Percentiles rank a stretch among this genome's conserved stretches.
These are phyloP conservation scores for Blastobotrys apis DNA, from an alignment of 1,139 yeast genomes.

Conservation along the genomic window DNA sequence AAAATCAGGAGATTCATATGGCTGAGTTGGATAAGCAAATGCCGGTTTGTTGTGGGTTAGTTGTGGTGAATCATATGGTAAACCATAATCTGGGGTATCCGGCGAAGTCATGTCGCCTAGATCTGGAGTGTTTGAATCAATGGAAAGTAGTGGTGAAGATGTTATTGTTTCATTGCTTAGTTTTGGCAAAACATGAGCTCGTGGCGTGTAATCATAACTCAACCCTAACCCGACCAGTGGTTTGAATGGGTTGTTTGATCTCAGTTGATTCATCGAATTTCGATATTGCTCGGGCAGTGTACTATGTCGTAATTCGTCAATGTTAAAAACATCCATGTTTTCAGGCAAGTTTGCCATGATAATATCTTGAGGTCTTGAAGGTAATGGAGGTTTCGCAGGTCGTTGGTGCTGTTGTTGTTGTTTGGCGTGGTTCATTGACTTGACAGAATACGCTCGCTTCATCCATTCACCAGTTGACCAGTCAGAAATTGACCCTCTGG, in stretches of 20 bases:
- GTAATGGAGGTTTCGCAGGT: background rate
- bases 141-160: background rate
- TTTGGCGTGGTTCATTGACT: background rate
- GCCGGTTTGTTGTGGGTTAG: background rate
- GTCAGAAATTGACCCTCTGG: conserved; percentile 9
- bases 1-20: background rate
- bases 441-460: conserved; percentile 3
- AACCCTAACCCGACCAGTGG: conserved; percentile 10
- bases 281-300: no score
- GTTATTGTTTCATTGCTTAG: no score
- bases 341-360: conserved; percentile 4
- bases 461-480: conserved; percentile 8
- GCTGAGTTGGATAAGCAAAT: conserved; percentile 7
- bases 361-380: background rate
- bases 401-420: background rate
- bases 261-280: no score
- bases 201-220: background rate
- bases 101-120: background rate
- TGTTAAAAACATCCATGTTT: conserved; percentile 2
- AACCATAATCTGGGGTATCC: conserved; percentile 8
- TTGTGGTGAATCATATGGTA: conserved; percentile 2
- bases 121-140: background rate
- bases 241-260: conserved; percentile 1
- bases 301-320: conserved; percentile 3
- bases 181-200: background rate